Conservation (phyloP, 2,329 filamentous ascomycete genomes). For the Aspergillus cejpii region DNA sequence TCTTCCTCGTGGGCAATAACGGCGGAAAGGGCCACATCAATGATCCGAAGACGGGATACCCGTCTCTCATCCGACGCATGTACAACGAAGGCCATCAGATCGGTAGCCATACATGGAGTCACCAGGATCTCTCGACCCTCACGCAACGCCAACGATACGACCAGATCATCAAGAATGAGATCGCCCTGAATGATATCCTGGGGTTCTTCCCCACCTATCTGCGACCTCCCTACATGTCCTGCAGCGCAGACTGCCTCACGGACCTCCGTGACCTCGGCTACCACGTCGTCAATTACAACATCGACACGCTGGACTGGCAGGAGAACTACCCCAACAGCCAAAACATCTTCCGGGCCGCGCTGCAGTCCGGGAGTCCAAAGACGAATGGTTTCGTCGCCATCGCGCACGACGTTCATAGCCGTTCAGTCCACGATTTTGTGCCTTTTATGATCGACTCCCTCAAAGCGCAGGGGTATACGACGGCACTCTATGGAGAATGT, state of each 20-base stretch:
- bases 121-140: background rate
- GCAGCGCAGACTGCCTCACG: background rate
- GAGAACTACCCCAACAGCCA: background rate
- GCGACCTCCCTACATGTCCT: background rate
- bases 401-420: background rate
- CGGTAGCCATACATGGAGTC: background rate
- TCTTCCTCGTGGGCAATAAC: background rate
- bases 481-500: background rate
- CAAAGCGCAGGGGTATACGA: background rate
- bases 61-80: background rate
- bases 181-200: background rate
- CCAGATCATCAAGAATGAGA: background rate
- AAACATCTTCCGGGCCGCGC: background rate
- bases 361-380: background rate
- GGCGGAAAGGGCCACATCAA: background rate
- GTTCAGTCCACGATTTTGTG: background rate
- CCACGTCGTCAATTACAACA: background rate
- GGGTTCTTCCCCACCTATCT: background rate
- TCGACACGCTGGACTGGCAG: background rate
- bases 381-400: background rate
- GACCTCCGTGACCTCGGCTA: background rate
- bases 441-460: background rate
- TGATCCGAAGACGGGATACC: background rate
- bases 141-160: background rate
- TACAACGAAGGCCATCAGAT: background rate